A percentile compares a stretch with the other conserved stretches of the same genome.
phyloP scores from a whole-genome alignment of 2,329 filamentous ascomycete genomes.

The Paramyrothecium roridum region DNA sequence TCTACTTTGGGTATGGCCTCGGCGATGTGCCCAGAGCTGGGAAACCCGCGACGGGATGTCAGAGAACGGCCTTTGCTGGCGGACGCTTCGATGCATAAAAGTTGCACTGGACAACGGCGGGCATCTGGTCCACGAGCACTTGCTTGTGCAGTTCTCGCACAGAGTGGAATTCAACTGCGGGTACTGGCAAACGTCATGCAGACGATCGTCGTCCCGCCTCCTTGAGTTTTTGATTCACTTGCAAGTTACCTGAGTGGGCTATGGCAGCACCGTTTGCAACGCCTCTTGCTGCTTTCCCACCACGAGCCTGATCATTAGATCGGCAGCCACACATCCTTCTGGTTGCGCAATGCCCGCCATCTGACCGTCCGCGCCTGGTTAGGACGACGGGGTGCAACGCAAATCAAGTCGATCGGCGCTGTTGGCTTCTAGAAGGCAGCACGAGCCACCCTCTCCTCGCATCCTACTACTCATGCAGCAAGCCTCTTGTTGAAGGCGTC shows the following conservation, averaged over 20 bases:
- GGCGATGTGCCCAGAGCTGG: neutral
- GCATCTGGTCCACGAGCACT: no score
- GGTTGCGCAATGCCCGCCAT: neutral
- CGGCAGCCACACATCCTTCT: neutral
- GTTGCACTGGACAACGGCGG: no score
- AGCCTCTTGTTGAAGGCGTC: neutral
- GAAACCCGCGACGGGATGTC: neutral
- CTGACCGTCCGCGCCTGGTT: neutral
- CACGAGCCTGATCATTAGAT: neutral
- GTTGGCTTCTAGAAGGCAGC: neutral
- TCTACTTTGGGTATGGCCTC: neutral
- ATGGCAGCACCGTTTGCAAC: neutral
- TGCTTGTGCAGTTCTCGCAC: no score
- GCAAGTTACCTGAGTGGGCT: no score
- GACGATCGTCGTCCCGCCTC: no score
- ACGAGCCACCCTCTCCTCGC: neutral
- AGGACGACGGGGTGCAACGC: neutral
- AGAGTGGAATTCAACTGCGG: no score
- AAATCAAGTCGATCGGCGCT: neutral
- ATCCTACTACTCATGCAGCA: neutral
- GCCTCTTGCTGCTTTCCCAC: neutral
- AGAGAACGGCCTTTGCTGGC: no score
- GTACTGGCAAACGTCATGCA: no score
- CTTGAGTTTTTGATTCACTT: no score
- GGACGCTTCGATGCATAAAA: no score